Evolutionary conservation across 2,329 filamentous ascomycete species (phyloP).

Genomic region (Beauveria varroae): DNA sequence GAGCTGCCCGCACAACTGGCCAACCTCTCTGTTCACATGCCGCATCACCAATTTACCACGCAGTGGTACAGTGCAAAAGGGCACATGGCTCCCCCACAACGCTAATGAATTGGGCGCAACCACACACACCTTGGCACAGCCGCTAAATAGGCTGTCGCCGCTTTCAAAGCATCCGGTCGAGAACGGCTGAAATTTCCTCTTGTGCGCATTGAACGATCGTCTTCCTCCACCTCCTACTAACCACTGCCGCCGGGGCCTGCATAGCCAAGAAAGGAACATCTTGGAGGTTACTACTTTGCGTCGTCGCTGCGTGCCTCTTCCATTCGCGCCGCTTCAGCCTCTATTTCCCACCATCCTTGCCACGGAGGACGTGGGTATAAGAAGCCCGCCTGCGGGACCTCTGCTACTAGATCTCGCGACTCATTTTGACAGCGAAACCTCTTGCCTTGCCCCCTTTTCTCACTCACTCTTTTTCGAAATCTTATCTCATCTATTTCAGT

Average conservation of each 20-base stretch:
- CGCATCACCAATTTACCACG: background rate
- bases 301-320: background rate
- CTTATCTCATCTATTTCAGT: background rate
- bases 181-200: slow-evolving; percentile 10
- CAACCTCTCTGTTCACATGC: background rate
- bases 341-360: background rate
- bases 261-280: background rate
- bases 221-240: background rate
- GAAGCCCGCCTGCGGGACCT: slow-evolving; percentile 5
- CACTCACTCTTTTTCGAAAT: background rate
- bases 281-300: background rate
- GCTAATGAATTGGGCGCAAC: background rate
- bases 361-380: background rate
- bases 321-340: background rate
- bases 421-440: background rate
- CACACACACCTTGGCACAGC: background rate
- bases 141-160: slow-evolving; percentile 6
- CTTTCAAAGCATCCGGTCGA: slow-evolving; percentile 3
- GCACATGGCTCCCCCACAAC: background rate
- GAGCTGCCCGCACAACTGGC: background rate
- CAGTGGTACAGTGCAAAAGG: no score
- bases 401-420: background rate
- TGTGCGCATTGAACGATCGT: slow-evolving; percentile 3
- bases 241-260: background rate
- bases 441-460: background rate